Percentiles rank a stretch among this genome's conserved stretches.
These are phyloP conservation scores for Annulohypoxylon bovei DNA, from an alignment of 495 filamentous ascomycete species.

Conservation along the genomic window DNA sequence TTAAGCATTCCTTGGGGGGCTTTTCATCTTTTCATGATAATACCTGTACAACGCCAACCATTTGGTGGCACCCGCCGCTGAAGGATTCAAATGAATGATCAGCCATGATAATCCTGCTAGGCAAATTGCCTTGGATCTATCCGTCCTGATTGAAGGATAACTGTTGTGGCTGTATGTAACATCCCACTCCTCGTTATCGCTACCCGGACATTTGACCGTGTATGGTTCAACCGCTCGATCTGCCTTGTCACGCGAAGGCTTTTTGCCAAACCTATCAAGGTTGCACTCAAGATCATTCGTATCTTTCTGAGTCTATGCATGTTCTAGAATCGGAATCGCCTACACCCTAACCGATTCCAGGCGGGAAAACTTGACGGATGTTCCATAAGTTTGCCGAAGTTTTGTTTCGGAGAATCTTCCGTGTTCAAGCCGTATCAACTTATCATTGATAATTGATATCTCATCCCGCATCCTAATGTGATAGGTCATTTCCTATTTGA, in stretches of 20 bases:
- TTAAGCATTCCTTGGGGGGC: background rate
- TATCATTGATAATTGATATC: background rate
- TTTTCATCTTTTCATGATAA: background rate
- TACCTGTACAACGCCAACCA: conserved; percentile 21
- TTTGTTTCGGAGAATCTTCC: background rate
- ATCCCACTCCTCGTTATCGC: conserved; percentile 10
- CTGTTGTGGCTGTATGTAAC: conserved; percentile 12
- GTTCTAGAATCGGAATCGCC: conserved; percentile 11
- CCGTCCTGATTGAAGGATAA: background rate
- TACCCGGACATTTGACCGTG: background rate
- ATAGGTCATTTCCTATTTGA: conserved; percentile 32
- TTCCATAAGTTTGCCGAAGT: background rate
- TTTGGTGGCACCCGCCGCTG: conserved; percentile 7
- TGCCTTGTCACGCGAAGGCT: background rate
- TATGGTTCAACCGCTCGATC: background rate
- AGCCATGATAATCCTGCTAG: background rate
- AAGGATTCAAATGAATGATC: background rate
- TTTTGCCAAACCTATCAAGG: conserved; percentile 1
- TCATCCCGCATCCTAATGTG: conserved; percentile 9
- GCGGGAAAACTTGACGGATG: background rate
- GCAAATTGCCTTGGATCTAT: background rate
- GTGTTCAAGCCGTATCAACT: background rate
- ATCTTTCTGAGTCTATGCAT: background rate
- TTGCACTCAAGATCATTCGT: background rate
- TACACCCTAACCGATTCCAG: background rate